Evolutionary conservation across 2,329 filamentous ascomycete species (phyloP).

Genomic region (Spiromastix sp.): DNA sequence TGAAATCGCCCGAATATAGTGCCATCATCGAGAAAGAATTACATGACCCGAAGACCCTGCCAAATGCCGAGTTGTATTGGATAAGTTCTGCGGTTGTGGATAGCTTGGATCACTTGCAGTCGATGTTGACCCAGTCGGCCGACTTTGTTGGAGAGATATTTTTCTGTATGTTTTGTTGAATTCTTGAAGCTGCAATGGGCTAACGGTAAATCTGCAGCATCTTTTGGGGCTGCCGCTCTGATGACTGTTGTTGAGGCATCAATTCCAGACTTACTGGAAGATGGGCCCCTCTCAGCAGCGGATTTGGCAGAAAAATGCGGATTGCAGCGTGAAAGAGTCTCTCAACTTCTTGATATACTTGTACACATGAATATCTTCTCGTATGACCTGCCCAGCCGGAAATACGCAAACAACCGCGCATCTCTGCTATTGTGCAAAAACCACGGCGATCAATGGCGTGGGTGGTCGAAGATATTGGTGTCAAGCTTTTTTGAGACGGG

Average conservation of each 20-base stretch:
- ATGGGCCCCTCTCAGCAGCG: constrained; percentile 12
- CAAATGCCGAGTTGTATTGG: too few species aligned
- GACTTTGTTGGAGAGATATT: too few species aligned
- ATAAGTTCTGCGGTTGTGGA: too few species aligned
- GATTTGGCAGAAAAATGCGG: constrained; percentile 12
- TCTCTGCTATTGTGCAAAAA: constrained; percentile 24
- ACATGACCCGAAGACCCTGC: too few species aligned
- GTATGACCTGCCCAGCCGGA: constrained; percentile 17
- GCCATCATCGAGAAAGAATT: too few species aligned
- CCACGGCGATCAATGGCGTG: constrained; percentile 38
- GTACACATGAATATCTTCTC: constrained; percentile 28
- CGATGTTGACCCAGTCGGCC: too few species aligned
- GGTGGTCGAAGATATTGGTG: constrained; percentile 36
- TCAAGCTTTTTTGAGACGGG: constrained; percentile 37
- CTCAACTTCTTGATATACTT: constrained; percentile 23
- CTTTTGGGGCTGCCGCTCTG: too few species aligned
- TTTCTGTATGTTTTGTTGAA: too few species aligned
- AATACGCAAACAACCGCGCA: constrained; percentile 25
- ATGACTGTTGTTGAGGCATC: constrained; percentile 21
- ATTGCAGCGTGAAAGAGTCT: constrained; percentile 19
- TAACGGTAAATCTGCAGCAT: too few species aligned
- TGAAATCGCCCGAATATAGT: too few species aligned
- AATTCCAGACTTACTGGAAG: constrained; percentile 21
- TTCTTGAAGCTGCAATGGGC: too few species aligned
- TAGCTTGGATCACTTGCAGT: too few species aligned